A percentile compares a stretch with the other conserved stretches of the same genome.
phyloP scores from a whole-genome alignment of 192 early-diverging fungal genomes.

The Umbelopsis sp. region DNA sequence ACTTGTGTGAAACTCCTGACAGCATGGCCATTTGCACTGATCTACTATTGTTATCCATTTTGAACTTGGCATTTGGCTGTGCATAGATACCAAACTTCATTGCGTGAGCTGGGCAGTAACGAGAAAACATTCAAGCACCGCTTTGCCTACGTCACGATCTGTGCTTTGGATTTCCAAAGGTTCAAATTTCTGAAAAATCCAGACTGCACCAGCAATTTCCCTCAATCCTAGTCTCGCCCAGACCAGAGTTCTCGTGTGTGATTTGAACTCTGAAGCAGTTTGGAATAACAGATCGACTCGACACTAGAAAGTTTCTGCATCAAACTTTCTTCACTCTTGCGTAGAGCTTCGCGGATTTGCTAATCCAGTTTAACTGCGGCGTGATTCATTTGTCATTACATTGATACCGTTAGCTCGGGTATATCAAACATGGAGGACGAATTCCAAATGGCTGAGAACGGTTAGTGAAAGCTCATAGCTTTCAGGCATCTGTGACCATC shows the following conservation, averaged over 20 bases:
- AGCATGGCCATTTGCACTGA: background rate
- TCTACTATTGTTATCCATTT: background rate
- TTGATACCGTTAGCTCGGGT: slow-evolving; percentile 23
- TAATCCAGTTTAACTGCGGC: slow-evolving; percentile 11
- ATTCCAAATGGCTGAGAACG: slow-evolving; percentile 32
- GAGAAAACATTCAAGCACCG: slow-evolving; percentile 1
- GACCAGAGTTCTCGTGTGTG: slow-evolving; percentile 10
- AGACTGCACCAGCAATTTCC: background rate
- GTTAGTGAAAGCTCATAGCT: slow-evolving; percentile 16
- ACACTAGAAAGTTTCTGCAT: background rate
- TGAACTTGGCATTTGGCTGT: background rate
- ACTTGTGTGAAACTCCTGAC: background rate
- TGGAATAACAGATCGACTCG: slow-evolving; percentile 20
- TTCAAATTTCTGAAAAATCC: slow-evolving; percentile 1
- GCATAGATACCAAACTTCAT: background rate
- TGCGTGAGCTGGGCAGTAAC: background rate
- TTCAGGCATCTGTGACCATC: background rate
- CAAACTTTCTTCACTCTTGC: slow-evolving; percentile 4
- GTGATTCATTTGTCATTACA: slow-evolving; percentile 6
- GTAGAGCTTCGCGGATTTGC: slow-evolving; percentile 21
- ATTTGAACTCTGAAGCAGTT: slow-evolving; percentile 15
- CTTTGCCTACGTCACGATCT: slow-evolving; percentile 3
- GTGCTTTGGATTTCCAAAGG: background rate
- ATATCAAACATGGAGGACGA: slow-evolving; percentile 15
- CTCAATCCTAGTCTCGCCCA: slow-evolving; percentile 4